phyloP scores from a whole-genome alignment of 768 basidiomycete genomes.

The Leccinum incarnatum region DNA sequence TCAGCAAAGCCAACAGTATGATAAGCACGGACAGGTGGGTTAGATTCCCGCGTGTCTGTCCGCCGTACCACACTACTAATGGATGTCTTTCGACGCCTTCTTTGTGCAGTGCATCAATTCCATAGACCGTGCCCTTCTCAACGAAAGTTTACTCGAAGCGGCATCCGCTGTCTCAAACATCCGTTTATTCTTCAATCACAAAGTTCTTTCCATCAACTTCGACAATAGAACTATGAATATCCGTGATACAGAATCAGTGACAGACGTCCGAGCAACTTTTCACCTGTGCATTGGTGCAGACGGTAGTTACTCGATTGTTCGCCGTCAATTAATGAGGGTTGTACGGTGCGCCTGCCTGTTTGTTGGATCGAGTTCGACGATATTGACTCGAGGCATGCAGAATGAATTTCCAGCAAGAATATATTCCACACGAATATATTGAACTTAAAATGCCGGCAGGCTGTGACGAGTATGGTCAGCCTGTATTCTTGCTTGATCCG shows the following conservation, averaged over 20 bases:
- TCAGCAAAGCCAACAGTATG: constrained; percentile 82
- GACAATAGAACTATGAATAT: constrained; percentile 55
- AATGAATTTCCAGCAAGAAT: constrained; percentile 94
- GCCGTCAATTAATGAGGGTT: constrained; percentile 94
- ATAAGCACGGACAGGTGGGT: constrained; percentile 81
- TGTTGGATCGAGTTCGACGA: constrained; percentile 7
- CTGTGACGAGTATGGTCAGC: constrained; percentile 52
- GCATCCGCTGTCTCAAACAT: constrained; percentile 62
- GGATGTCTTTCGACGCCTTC: constrained; percentile 21
- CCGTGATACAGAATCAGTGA: constrained; percentile 42
- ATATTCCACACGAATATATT: constrained; percentile 94
- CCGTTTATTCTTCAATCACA: constrained; percentile 75
- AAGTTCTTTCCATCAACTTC: constrained; percentile 76
- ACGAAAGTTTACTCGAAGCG: constrained; percentile 80
- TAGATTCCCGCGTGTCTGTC: constrained; percentile 26
- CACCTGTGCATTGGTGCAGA: constrained; percentile 90
- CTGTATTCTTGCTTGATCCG: constrained; percentile 83
- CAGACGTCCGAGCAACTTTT: constrained; percentile 51
- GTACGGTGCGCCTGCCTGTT: constrained; percentile 59
- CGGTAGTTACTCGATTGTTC: constrained; percentile 88
- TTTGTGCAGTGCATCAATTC: constrained; percentile 83
- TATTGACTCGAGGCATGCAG: constrained; percentile 42
- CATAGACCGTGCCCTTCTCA: constrained; percentile 84
- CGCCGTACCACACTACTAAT: constrained; percentile 21
- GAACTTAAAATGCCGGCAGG: constrained; percentile 95